Evolutionary conservation across 352 stramenopile species (phyloP).

Genomic region (Phytophthora pinifolia): DNA sequence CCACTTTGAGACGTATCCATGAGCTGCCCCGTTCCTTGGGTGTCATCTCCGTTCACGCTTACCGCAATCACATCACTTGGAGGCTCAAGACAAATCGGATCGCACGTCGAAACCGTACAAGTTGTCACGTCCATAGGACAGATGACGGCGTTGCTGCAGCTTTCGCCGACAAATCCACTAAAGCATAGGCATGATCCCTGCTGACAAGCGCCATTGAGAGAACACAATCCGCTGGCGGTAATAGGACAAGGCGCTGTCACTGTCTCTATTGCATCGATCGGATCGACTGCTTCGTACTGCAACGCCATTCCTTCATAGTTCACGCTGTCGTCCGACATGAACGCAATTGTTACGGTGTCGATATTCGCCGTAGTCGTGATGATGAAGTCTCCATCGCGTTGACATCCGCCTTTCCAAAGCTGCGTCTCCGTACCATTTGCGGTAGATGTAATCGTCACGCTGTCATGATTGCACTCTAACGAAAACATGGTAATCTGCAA

Average conservation of each 20-base stretch:
- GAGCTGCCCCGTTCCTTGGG: conserved; percentile 49
- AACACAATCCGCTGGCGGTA: conserved; percentile 32
- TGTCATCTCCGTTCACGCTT: conserved; percentile 48
- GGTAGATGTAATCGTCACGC: conserved; percentile 30
- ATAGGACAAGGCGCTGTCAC: conserved; percentile 40
- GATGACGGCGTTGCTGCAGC: conserved; percentile 57
- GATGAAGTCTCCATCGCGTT: conserved; percentile 40
- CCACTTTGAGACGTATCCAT: conserved; percentile 50
- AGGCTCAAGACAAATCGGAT: conserved; percentile 40
- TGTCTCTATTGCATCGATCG: not conserved
- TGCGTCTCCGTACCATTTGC: conserved; percentile 6
- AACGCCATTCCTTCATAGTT: conserved; percentile 44
- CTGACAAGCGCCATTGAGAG: conserved; percentile 47
- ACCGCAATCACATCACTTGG: conserved; percentile 46
- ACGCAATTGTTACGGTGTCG: conserved; percentile 36
- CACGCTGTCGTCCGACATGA: conserved; percentile 46
- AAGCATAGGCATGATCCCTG: conserved; percentile 51
- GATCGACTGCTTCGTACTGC: conserved; percentile 36
- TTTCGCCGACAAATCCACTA: conserved; percentile 58
- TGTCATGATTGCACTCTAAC: conserved; percentile 64
- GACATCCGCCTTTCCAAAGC: conserved; percentile 57
- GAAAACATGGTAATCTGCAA: conserved; percentile 51
- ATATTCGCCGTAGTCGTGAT: conserved; percentile 32
- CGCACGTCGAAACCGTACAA: conserved; percentile 36
- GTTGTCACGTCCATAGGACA: conserved; percentile 38